phyloP scores from a whole-genome alignment of 179 eudicot genomes.

The Patellifolia procumbens region DNA sequence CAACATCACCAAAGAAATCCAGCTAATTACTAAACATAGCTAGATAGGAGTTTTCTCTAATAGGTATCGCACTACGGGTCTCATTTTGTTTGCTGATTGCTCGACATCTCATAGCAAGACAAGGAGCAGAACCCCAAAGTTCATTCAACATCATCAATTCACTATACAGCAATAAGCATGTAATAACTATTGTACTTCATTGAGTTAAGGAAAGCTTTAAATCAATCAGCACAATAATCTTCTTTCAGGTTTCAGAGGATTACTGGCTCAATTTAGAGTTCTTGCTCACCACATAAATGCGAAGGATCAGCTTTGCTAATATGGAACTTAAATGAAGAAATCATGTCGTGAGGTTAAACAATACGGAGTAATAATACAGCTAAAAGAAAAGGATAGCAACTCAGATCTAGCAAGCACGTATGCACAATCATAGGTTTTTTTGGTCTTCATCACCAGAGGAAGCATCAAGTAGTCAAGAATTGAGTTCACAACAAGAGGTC shows the following conservation, averaged over 20 bases:
- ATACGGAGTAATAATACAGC: background rate
- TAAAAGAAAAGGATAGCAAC: background rate
- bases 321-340: background rate
- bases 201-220: background rate
- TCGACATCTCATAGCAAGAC: background rate
- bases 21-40: no score
- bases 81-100: no score
- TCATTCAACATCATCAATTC: background rate
- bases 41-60: no score
- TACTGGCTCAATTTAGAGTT: no score
- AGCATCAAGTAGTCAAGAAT: background rate
- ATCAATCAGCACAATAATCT: no score
- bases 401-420: background rate
- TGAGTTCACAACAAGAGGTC: no score
- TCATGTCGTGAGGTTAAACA: no score
- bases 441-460: background rate
- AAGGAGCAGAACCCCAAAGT: background rate
- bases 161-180: no score
- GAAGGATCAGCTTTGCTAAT: background rate
- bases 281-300: no score
- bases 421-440: background rate
- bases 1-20: background rate
- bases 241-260: no score
- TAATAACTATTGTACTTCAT: no score
- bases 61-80: no score